Evolutionary conservation across 106 monocot genomes (phyloP), one percentile per base, ranked within the genome.

Genomic region (Dendrobium nobile): DNA sequence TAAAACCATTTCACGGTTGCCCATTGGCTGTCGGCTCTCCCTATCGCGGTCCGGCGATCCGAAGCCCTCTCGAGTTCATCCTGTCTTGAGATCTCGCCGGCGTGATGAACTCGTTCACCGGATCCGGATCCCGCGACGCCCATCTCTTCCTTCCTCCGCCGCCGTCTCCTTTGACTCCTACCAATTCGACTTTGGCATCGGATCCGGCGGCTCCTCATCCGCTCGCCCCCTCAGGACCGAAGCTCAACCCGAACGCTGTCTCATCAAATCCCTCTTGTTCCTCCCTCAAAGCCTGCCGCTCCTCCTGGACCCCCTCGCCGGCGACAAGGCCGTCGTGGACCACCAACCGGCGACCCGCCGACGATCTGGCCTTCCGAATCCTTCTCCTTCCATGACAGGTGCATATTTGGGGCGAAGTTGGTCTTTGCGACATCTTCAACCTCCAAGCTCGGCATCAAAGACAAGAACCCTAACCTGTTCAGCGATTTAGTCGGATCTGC

Each of bases 381-480:
- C 85, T 9, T 24, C 90, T 3, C 27, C 90, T 3, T 89, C 98
- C 84, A 91, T 98, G 95, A 92, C 90, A 24, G 95, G 98, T 41
- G 98, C 78, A 98, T 98, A 79, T 88, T 89, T 73, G 98, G n/a
- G 98, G 54, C 89, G 90, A 84, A 92, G 84, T 85, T 98, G 98
- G 98, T 19, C 75, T 64, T 82, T 48, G 33, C 77, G 16, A 9
- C 88, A 15, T 18, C 79, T 27, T 54, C 87, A 18, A 80, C 92
- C 13, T 68, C 84, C 42, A 65, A 85, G 1, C 47, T 95, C 81
- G 95, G 98, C 5, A 83, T 91, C 80, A 83, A 84, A 26, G 77
- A 87, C 41, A 47, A 79, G 17, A 89, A 90, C 85, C 95, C 94
- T 17, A 86, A 87, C 42, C 88, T 98, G 64, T 98, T 98, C 78